These are phyloP conservation scores for Neurospora africana DNA, from an alignment of 495 filamentous ascomycete species.

Conservation along the genomic window DNA sequence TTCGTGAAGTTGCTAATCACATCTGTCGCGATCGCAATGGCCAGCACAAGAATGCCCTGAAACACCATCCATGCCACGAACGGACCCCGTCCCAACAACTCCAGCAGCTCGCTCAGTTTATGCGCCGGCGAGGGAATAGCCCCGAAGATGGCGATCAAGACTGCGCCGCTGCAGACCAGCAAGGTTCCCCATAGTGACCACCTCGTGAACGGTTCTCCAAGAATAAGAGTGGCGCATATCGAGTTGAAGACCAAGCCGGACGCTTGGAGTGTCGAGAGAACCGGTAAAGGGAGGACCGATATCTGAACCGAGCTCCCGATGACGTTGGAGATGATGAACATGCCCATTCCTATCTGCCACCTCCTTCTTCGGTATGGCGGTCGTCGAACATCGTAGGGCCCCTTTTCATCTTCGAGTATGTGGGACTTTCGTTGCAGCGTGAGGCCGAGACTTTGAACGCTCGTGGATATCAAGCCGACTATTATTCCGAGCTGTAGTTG, in stretches of 20 bases:
- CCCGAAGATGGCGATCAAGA: slow-evolving; percentile 87
- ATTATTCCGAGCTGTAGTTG: slow-evolving; percentile 70
- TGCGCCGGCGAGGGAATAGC: slow-evolving; percentile 94
- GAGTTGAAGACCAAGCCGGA: slow-evolving; percentile 98
- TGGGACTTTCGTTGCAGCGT: slow-evolving; percentile 99
- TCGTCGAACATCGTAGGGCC: slow-evolving; percentile 62
- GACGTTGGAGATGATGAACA: slow-evolving; percentile 92
- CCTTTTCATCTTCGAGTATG: slow-evolving; percentile 92
- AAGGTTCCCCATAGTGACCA: slow-evolving; percentile 83
- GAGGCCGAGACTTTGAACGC: slow-evolving; percentile 86
- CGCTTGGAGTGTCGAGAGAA: slow-evolving; percentile 91
- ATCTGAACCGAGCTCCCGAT: slow-evolving; percentile 95
- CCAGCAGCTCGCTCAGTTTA: slow-evolving; percentile 68
- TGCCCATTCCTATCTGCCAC: slow-evolving; percentile 97
- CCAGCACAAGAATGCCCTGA: slow-evolving; percentile 59
- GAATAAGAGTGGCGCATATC: slow-evolving; percentile 85
- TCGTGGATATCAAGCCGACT: slow-evolving; percentile 85
- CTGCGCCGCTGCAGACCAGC: slow-evolving; percentile 75
- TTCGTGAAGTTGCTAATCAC: slow-evolving; percentile 37
- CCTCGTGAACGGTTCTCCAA: slow-evolving; percentile 87
- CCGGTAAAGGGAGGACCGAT: slow-evolving; percentile 87
- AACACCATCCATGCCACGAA: slow-evolving; percentile 90
- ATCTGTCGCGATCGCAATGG: slow-evolving; percentile 55
- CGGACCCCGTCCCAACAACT: slow-evolving; percentile 56
- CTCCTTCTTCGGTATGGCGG: slow-evolving; percentile 83